Evolutionary conservation across 345 rosid species (phyloP), one percentile per base, ranked within the genome.

Genomic region (Eutrema yunnanense): DNA sequence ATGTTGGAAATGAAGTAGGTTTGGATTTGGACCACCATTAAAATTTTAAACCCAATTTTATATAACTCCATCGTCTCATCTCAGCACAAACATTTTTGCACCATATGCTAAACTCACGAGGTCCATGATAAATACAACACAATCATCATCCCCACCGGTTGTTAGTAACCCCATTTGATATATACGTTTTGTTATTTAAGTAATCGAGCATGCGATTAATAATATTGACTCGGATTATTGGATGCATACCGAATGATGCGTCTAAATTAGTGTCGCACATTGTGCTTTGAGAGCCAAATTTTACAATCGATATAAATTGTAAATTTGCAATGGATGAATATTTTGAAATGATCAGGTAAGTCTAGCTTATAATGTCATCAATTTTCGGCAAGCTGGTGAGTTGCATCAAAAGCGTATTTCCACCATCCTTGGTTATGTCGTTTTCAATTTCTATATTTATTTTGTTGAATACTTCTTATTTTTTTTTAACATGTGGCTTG

Each of bases 121-220:
- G 47, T 72, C 41, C 63, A 63, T 22, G 47, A 42, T 34, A 61
- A 42, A 48, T 54, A 19, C 76, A 62, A 53, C 48, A 63, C 46
- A 54, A 19, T 51, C 10, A 53, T 54, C 63, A 72, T 44, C 55
- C 62, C 63, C 48, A 52, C 22, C 55, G 14, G 38, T 62, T 53
- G 62, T 62, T 38, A 48, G 47, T 13, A 49, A 61, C 10, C 14
- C 41, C 43, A 13, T 27, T 29, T 14, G 27, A 9, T 26, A 11
- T 5, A 41, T 27, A 68, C 44, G 13, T 38, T 66, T 66, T 40
- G 54, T 32, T 36, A 13, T 8, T 12, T 1, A n/a, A 48, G 40
- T 8, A 27, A 26, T 9, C 16, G 37, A 54, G 9, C 4, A 32
- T 11, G 6, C 19, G 16, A 7, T 30, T 30, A 53, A 3, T 12